phyloP scores from a whole-genome alignment of 177 flowering plant genomes.

The Vitis hybrid region DNA sequence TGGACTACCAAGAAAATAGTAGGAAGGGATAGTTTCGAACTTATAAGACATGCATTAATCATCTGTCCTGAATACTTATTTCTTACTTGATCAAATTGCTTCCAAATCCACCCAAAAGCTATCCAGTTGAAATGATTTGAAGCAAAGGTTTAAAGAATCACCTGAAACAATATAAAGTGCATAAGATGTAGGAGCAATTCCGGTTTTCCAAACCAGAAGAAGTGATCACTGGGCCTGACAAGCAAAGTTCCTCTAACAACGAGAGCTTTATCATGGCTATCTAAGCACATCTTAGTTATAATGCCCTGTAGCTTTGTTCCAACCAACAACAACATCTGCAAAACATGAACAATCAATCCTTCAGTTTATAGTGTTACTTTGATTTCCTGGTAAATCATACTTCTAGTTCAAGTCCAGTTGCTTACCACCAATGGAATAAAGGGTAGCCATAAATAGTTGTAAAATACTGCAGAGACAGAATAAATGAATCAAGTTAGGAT shows the following conservation, averaged over 20 bases:
- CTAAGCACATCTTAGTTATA: conserved; percentile 51
- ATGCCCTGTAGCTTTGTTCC: conserved; percentile 58
- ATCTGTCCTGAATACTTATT: no score
- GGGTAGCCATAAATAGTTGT: conserved; percentile 51
- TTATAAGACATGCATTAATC: no score
- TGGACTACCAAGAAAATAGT: no score
- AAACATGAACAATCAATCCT: neutral
- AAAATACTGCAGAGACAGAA: conserved; percentile 39
- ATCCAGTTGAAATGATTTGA: no score
- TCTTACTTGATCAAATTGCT: no score
- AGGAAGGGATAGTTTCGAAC: no score
- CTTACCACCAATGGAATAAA: conserved; percentile 56
- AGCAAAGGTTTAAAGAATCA: conserved; percentile 1
- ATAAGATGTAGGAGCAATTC: conserved; percentile 46
- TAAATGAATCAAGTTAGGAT: no score
- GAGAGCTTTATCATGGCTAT: conserved; percentile 30
- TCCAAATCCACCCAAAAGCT: no score
- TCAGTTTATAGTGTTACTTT: conserved; percentile 4
- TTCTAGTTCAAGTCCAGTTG: neutral
- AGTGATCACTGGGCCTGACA: conserved; percentile 47
- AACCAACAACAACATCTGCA: conserved; percentile 47
- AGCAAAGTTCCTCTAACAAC: conserved; percentile 47
- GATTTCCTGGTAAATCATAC: neutral
- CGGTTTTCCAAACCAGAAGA: conserved; percentile 51
- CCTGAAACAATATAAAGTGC: conserved; percentile 55